Base-by-base conservation (phyloP, 169 alveolate species). In the Plasmodium cynomolgi region DNA sequence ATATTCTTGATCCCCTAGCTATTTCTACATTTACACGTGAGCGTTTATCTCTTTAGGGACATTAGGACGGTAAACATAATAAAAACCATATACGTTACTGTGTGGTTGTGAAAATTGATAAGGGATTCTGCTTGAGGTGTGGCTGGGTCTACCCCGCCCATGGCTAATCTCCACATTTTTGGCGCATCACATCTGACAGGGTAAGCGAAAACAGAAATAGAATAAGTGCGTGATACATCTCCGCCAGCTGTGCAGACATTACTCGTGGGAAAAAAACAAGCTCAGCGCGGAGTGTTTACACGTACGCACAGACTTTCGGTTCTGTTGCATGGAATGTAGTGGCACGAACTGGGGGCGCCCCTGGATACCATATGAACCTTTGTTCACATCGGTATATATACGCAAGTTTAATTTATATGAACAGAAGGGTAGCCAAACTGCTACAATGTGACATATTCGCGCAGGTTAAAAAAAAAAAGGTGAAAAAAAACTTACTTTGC, bases 141-240 rank as follows among this genome's bases (percentile, higher is more conserved):
- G 20, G 98, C 98, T 11, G 98, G 98, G 84, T 97, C 98, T 15
- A 94, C 93, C 34, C 98, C 98, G 2, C 98, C 98, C 96, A 96
- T 92, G 41, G 86, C 88, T 75, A 95, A 75, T 44, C 98, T 86
- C 98, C 98, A 97, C 79, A 93, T 92, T 88, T 97, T 96, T 9
- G 96, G 98, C 41, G 97, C 97, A 88, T 97, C 98, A 62, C 97
- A 93, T 83, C 97, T 96, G 54, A 71, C 34, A 86, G 41, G 74
- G 47, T 17, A 58, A 56, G 54, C 1, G 26, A 73, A 85, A 44
- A 73, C 74, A 84, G 79, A 41, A 84, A 84, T 56, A 58, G 7
- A 68, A 68, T 68, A 8, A n/a, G 77, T 68, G 77, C 0, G 37
- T 20, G 54, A 26, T 81, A 26, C 54, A 8, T 81, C 23, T 20